Evolutionary conservation across 306 rosid genomes (phyloP), one percentile per base, ranked within the genome.

Genomic region (Citrullus amarus): DNA sequence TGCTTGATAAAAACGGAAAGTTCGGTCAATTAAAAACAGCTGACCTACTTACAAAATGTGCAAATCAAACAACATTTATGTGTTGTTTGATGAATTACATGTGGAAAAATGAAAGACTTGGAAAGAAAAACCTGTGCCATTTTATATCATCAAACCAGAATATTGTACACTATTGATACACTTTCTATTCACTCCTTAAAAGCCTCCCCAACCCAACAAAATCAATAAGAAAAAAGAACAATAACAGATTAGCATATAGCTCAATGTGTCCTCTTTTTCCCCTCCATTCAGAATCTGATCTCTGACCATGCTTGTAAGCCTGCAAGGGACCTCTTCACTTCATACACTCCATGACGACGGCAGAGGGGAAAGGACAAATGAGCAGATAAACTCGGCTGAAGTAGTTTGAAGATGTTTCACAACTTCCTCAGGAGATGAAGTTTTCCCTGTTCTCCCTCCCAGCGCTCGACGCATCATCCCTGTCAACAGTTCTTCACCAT

Each of bases 391-490:
- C 56, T 43, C 56, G 5, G 30, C 6, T 53, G 62, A 34, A 51
- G 78, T 73, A 16, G 77, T 73, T 72, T 55, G 98, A 96, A 79
- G 97, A 92, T 70, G 98, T 88, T 75, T 74, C 76, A 86, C 87
- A 81, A 90, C 89, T 81, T 91, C 92, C 82, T 92, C 91, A 32
- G 97, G 99, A 63, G 99, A 95, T 39, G 88, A 92, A 77, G 86
- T 85, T 92, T 44, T 44, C 57, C 76, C 76, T 46, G 57, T 22
- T 70, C 3, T 95, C 75, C 93, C 91, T 18, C 92, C 95, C 84
- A 51, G 86, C 89, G 87, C 96, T 81, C 90, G 99, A 54, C 93
- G 93, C 96, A 89, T 91, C 93, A 87, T 91, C 89, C 90, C 99
- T 96, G 96, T 84, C 84, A 10, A 78, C 6, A 10, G 30, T 73